Percentiles rank a stretch among this genome's conserved stretches.
phyloP scores from a whole-genome alignment of 495 filamentous ascomycete species.

The Aspergillus leporis region DNA sequence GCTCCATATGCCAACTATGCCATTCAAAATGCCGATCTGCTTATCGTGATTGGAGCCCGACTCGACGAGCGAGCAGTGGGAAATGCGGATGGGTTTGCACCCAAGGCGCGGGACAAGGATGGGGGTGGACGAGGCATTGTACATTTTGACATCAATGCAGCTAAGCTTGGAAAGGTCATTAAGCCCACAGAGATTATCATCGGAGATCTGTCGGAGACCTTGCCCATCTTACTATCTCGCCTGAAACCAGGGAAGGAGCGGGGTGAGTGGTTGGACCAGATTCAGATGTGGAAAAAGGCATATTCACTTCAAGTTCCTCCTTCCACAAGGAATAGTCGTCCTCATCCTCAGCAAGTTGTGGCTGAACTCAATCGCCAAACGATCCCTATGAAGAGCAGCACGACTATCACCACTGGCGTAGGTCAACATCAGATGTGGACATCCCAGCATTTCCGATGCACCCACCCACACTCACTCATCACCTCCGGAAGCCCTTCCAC shows the following conservation, averaged over 20 bases:
- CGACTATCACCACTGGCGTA: conserved; percentile 87
- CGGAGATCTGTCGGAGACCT: conserved; percentile 64
- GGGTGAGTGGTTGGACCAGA: conserved; percentile 83
- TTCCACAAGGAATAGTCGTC: conserved; percentile 88
- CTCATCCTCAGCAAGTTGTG: conserved; percentile 20
- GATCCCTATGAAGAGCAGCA: conserved; percentile 65
- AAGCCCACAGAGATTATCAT: conserved; percentile 62
- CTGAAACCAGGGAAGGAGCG: conserved; percentile 59
- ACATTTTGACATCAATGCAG: conserved; percentile 67
- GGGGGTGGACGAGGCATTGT: conserved; percentile 45
- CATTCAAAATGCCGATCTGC: conserved; percentile 64
- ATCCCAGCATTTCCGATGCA: conserved; percentile 93
- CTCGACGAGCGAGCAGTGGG: conserved; percentile 64
- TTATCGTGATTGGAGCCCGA: conserved; percentile 61
- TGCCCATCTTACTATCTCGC: conserved; percentile 69
- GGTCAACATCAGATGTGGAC: conserved; percentile 99
- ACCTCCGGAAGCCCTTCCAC: conserved; percentile 92
- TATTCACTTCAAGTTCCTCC: conserved; percentile 75
- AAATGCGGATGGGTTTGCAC: conserved; percentile 55
- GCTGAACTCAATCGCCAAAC: conserved; percentile 77
- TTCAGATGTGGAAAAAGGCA: conserved; percentile 82
- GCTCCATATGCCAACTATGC: conserved; percentile 66
- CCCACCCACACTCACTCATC: conserved; percentile 84
- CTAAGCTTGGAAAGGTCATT: conserved; percentile 67
- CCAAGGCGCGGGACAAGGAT: conserved; percentile 43